Evolutionary conservation across 345 rosid genomes (phyloP).

Genomic region (Noccaea bulbosa): DNA sequence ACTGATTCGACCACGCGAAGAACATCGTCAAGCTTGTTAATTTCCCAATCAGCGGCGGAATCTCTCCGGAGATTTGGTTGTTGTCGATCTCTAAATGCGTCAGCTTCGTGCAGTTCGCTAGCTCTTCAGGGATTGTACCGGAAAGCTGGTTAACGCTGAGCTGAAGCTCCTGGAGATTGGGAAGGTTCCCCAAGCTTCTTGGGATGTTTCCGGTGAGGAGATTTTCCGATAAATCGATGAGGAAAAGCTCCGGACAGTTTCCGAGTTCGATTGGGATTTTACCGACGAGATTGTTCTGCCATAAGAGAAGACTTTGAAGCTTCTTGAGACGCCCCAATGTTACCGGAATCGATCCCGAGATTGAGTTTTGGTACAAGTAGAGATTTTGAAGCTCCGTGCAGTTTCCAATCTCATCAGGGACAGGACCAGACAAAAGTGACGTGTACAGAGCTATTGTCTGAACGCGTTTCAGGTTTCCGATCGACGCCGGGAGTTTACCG

Average conservation of each 20-base stretch:
- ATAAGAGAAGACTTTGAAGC: constrained; percentile 79
- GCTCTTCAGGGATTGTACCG: constrained; percentile 71
- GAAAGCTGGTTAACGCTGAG: constrained; percentile 86
- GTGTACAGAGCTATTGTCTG: constrained; percentile 87
- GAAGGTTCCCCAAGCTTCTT: constrained; percentile 68
- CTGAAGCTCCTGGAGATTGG: constrained; percentile 84
- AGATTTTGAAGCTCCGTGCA: constrained; percentile 86
- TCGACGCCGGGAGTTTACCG: constrained; percentile 71
- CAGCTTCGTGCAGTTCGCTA: constrained; percentile 68
- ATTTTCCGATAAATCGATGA: constrained; percentile 79
- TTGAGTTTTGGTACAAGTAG: constrained; percentile 84
- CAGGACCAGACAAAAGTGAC: constrained; percentile 69
- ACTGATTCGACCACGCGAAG: constrained; percentile 90
- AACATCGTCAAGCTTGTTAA: constrained; percentile 72
- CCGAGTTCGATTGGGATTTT: constrained; percentile 74
- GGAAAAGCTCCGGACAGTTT: constrained; percentile 63
- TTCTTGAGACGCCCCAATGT: constrained; percentile 68
- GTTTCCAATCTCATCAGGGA: constrained; percentile 81
- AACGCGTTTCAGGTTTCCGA: constrained; percentile 70
- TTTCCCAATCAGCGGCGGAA: constrained; percentile 65
- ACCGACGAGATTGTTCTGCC: constrained; percentile 94
- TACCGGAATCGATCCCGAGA: constrained; percentile 76
- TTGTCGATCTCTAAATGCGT: constrained; percentile 82
- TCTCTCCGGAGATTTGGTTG: constrained; percentile 73
- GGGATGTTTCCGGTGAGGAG: constrained; percentile 84